Percentiles rank a stretch among this genome's conserved stretches.
phyloP scores from a whole-genome alignment of 129 eudicot species.

The Tanacetum coccineum region DNA sequence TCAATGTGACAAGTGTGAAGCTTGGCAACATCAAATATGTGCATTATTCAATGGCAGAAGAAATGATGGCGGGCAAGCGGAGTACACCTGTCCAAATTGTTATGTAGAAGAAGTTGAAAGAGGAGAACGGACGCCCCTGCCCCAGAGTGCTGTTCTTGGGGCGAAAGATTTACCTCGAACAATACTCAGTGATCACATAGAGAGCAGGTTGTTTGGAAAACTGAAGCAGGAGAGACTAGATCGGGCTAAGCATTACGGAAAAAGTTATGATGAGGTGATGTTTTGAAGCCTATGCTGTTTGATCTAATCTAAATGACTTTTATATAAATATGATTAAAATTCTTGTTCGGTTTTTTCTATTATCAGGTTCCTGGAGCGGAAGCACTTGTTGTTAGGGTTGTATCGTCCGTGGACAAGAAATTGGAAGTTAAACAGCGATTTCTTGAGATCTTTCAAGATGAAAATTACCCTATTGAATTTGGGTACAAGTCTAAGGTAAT shows the following conservation, averaged over 20 bases:
- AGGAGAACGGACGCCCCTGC: conserved; percentile 86
- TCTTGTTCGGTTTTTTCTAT: conserved; percentile 7
- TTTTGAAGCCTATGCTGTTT: conserved; percentile 3
- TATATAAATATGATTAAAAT: not conserved
- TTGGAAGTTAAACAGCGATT: conserved; percentile 85
- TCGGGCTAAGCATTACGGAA: conserved; percentile 73
- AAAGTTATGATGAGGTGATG: conserved; percentile 78
- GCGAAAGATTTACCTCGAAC: conserved; percentile 94
- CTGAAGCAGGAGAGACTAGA: conserved; percentile 75
- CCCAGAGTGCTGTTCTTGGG: conserved; percentile 97
- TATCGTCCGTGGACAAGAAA: conserved; percentile 95
- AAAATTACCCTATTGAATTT: conserved; percentile 73
- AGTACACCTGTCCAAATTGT: conserved; percentile 97
- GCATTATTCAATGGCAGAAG: conserved; percentile 94
- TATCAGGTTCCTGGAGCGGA: conserved; percentile 94
- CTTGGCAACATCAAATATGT: conserved; percentile 99
- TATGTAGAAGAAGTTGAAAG: conserved; percentile 76
- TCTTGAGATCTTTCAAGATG: conserved; percentile 85
- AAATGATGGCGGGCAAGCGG: conserved; percentile 92
- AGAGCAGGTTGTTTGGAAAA: conserved; percentile 53
- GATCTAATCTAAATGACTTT: conserved; percentile 5
- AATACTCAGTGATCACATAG: conserved; percentile 88
- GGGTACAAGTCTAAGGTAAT: conserved; percentile 91
- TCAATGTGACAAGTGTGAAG: conserved; percentile 98
- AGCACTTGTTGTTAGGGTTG: conserved; percentile 88